Evolutionary conservation across 1,284 basidiomycete species (phyloP), one percentile per base, ranked within the genome.

Genomic region (Irpex lacteus): DNA sequence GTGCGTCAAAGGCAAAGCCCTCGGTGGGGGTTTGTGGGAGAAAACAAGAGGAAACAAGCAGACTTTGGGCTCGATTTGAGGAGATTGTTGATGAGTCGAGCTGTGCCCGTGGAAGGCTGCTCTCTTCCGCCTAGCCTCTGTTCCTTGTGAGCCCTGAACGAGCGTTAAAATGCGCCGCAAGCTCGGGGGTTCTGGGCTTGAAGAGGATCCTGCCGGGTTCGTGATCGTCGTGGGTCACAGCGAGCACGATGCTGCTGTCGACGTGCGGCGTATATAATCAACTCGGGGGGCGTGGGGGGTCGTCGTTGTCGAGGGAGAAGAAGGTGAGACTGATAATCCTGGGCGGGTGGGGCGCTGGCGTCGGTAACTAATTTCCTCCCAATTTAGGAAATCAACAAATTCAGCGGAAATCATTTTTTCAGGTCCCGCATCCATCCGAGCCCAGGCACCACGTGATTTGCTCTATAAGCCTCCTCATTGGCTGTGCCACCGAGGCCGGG

Each of bases 91-190:
- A 62, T 56, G 64, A 32, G 64, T 61, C 58, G 32, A 34, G 44
- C 21, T 62, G 64, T 65, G 64, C 60, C 62, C 60, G 40, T 11
- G 40, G 49, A 26, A 26, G 26, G 26, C 26, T 26, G 26, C 26
- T 26, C 26, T 26, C 26, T 26, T 26, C 26, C 26, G 26, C 26
- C 26, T 26, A 26, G 26, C 26, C 26, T 26, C 26, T 26, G 26
- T 26, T 26, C 26, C 26, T 26, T 26, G 18, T 26, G 18, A 49
- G 53, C 60, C 64, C 64, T 62, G 37, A 9, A 26, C 50, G n/a
- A 60, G 63, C 63, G 63, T 55, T 60, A 65, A 62, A 65, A 53
- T 56, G 54, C 63, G 63, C 59, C 58, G 58, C 61, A 61, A 63
- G 47, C 54, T 63, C 59, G 65, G 65, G 18, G 52, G 8, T 32